Evolutionary conservation across 441 rosid species (phyloP), one percentile per base, ranked within the genome.

Genomic region (Francoa sonchifolia): DNA sequence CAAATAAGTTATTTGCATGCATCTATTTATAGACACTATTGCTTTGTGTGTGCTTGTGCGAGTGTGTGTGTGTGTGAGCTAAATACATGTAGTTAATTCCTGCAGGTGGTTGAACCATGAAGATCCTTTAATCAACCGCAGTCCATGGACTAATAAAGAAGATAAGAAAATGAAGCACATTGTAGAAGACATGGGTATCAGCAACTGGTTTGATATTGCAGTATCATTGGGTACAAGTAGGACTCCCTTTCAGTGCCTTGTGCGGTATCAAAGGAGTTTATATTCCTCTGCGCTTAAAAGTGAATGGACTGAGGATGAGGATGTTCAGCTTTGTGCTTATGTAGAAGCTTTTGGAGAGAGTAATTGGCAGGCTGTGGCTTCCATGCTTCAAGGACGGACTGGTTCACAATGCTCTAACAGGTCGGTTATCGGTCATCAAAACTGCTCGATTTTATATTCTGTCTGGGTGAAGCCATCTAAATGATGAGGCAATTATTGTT

Each of bases 361-460:
- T 20, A 56, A 85, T 61, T 81, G 93, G 93, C 95, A 85, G 57
- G 47, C 71, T 55, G 79, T 78, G 33, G 98, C 98, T 28, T 72
- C 76, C 29, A 39, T 63, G 47, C 61, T 85, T 54, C 58, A 58
- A 54, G 86, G 86, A 46, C 67, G 96, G 51, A 57, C 86, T 47
- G 99, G 99, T 49, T 23, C 85, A 21, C 96, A 90, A 51, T 86
- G 99, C 74, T 78, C 99, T 44, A 81, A 83, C 26, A 69, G 96
- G 96, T 85, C 50, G 72, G 83, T 70, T 39, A 33, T 17, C 39
- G 41, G 9, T 42, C 56, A 28, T 34, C 30, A 30, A 42, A 30
- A 40, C 22, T 25, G 11, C 19, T 27, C 14, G 37, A 33, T 3
- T 26, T 25, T 1, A 8, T 29, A 16, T 8, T 53, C 12, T 25